Evolutionary conservation across 805 yeast species (phyloP).

Genomic region (Barnettozyma californica): DNA sequence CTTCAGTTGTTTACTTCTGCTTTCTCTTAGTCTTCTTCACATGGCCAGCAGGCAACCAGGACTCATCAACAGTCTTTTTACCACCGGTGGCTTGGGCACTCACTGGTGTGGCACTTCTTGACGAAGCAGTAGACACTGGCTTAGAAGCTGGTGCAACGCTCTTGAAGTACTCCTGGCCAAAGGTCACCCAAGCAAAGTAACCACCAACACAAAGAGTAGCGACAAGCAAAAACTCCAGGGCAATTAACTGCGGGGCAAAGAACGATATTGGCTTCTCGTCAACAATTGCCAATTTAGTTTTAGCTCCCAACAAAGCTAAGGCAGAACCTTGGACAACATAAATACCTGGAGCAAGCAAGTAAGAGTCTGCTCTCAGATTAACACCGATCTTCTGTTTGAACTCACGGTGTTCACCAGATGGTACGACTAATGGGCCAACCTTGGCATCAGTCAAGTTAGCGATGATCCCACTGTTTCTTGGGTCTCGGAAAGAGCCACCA

Average conservation of each 20-base stretch:
- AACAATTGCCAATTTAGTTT: constrained; percentile 52
- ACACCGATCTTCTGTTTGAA: constrained; percentile 59
- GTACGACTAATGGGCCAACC: constrained; percentile 54
- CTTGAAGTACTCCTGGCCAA: constrained; percentile 42
- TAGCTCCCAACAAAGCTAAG: constrained; percentile 50
- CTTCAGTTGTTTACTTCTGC: constrained; percentile 15
- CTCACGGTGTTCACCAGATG: constrained; percentile 40
- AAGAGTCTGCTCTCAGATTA: constrained; percentile 51
- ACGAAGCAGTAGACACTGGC: constrained; percentile 3
- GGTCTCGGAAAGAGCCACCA: constrained; percentile 59
- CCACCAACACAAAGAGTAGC: constrained; percentile 44
- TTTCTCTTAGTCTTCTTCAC: constrained; percentile 32
- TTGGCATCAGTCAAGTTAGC: constrained; percentile 63
- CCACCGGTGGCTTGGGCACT: constrained; percentile 22
- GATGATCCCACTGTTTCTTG: constrained; percentile 42
- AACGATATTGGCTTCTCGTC: constrained; percentile 62
- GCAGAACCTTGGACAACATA: constrained; percentile 46
- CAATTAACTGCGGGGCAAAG: constrained; percentile 66
- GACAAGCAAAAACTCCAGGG: constrained; percentile 51
- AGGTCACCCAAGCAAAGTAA: constrained; percentile 40
- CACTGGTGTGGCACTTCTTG: constrained; percentile 10
- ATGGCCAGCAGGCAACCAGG: constrained; percentile 59
- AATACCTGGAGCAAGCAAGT: constrained; percentile 54
- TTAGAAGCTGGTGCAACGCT: constrained; percentile 25
- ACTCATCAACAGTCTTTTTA: constrained; percentile 35